A percentile compares a stretch with the other conserved stretches of the same genome.
Conservation (phyloP, 106 monocot species). For the Gastrodia elata region DNA sequence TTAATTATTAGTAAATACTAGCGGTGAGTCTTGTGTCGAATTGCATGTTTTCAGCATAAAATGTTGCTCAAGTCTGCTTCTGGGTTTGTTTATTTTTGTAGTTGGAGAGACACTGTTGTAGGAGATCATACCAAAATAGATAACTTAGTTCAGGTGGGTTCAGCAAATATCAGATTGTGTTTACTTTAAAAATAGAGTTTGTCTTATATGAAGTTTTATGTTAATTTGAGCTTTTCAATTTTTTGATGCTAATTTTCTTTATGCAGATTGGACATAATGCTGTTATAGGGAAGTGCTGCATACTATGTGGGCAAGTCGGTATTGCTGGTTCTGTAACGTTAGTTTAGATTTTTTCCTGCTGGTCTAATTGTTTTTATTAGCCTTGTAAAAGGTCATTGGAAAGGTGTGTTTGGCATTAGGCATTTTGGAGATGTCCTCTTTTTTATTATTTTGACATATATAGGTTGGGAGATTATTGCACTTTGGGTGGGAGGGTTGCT, state of each 20-base stretch:
- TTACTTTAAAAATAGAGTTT: background rate
- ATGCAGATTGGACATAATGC: conserved; percentile 94
- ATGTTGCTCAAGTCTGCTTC: background rate
- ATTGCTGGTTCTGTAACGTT: conserved; percentile 96
- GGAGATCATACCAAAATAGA: conserved; percentile 92
- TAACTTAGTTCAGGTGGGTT: conserved; percentile 81
- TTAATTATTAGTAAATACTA: background rate
- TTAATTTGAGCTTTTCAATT: background rate
- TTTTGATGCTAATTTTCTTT: background rate
- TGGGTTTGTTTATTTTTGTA: conserved; percentile 17
- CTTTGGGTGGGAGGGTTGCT: conserved; percentile 72
- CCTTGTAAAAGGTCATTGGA: background rate
- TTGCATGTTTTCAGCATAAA: background rate
- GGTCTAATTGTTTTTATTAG: background rate
- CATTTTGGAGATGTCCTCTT: background rate
- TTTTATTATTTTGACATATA: conserved; percentile 9
- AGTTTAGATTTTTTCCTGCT: background rate
- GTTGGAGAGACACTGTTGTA: conserved; percentile 91
- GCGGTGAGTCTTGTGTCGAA: background rate
- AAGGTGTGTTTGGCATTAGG: background rate
- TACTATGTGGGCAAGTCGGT: conserved; percentile 97
- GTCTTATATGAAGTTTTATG: background rate
- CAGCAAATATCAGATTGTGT: background rate
- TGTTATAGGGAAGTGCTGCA: conserved; percentile 76
- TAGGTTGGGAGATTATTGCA: conserved; percentile 87